Percentiles rank a stretch among this genome's conserved stretches.
Conservation (phyloP, 129 eudicot species). For the Lonicera japonica region DNA sequence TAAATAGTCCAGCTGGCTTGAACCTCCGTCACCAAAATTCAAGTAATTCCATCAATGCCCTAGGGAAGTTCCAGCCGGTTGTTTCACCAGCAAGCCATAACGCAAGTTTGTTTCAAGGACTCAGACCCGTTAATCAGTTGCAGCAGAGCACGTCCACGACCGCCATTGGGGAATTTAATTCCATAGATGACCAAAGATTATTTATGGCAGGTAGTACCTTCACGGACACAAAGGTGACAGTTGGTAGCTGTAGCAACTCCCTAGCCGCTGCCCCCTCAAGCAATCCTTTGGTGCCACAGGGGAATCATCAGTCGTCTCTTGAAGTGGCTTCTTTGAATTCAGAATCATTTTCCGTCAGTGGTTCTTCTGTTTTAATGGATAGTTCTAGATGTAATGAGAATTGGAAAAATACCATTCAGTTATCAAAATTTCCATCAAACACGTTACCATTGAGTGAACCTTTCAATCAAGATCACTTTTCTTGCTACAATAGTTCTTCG, state of each 20-base stretch:
- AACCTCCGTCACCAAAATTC: conserved; percentile 58
- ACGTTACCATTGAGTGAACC: conserved; percentile 28
- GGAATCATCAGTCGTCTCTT: conserved; percentile 31
- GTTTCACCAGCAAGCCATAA: conserved; percentile 42
- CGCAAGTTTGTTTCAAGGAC: conserved; percentile 42
- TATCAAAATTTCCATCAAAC: conserved; percentile 32
- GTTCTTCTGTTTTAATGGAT: conserved; percentile 34
- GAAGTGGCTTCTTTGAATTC: conserved; percentile 37
- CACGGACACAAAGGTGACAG: conserved; percentile 21
- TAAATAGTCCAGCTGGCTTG: conserved; percentile 60
- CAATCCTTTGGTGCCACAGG: conserved; percentile 28
- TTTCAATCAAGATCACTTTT: conserved; percentile 37
- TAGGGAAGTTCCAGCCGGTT: conserved; percentile 47
- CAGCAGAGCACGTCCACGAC: no score
- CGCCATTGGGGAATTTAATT: conserved; percentile 40
- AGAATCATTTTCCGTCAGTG: conserved; percentile 35
- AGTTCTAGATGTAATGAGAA: conserved; percentile 26
- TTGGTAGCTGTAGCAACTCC: conserved; percentile 23
- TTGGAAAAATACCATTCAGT: conserved; percentile 35
- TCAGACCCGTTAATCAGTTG: conserved; percentile 41
- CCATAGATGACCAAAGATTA: conserved; percentile 36
- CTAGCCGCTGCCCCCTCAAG: conserved; percentile 15
- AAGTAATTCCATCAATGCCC: conserved; percentile 27
- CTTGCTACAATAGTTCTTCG: conserved; percentile 44
- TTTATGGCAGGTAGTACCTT: conserved; percentile 28